Conservation (phyloP, 192 early-diverging fungal species). For the Coemansia sp. region DNA sequence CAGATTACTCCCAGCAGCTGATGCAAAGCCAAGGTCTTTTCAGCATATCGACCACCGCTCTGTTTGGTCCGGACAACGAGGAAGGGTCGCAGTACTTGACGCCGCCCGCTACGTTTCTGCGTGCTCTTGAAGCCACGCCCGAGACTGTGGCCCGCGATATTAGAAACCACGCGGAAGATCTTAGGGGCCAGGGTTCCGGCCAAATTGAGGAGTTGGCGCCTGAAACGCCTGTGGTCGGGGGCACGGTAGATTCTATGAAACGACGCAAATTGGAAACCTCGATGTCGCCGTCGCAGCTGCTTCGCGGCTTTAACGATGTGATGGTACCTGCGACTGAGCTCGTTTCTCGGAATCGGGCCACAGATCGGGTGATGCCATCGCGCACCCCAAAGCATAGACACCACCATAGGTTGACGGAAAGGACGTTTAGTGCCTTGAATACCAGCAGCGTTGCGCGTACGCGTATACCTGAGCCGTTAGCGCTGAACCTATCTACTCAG, state of each 20-base stretch:
- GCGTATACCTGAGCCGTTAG: neutral
- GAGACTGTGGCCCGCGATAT: constrained; percentile 18
- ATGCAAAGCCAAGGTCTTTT: neutral
- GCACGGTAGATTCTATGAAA: neutral
- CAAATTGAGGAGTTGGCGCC: constrained; percentile 1
- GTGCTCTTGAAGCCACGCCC: constrained; percentile 13
- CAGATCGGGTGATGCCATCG: neutral
- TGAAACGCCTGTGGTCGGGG: neutral
- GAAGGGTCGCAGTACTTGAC: constrained; percentile 2
- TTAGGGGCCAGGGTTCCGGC: neutral
- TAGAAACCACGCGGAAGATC: neutral
- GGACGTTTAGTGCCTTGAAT: neutral
- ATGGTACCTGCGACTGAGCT: neutral
- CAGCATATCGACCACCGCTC: neutral
- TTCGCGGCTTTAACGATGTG: neutral
- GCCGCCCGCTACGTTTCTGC: constrained; percentile 19
- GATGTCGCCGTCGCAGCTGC: neutral
- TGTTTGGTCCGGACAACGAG: neutral
- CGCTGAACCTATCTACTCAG: neutral
- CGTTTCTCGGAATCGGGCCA: neutral
- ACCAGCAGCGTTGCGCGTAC: neutral
- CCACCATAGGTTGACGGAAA: neutral
- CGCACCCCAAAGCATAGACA: neutral
- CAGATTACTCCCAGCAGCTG: constrained; percentile 17
- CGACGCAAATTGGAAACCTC: neutral